phyloP scores from a whole-genome alignment of 1,284 basidiomycete genomes.

The Boletus sp. region DNA sequence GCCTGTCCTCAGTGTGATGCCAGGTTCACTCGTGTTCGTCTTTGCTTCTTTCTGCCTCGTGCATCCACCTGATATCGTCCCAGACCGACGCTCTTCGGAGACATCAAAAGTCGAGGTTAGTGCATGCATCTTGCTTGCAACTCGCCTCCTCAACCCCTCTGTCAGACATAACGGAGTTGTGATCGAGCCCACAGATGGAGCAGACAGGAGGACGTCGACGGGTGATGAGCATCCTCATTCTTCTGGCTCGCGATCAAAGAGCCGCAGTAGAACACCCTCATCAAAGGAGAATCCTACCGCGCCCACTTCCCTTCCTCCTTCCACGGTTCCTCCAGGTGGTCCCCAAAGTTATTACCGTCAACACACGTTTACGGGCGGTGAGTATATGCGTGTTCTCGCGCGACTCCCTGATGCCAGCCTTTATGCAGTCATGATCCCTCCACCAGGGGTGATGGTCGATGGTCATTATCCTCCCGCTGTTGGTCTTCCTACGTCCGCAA shows the following conservation, averaged over 20 bases:
- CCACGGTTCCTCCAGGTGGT: conserved; percentile 33
- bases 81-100: conserved; percentile 59
- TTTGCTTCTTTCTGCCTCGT: conserved; percentile 7
- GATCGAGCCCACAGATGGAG: conserved; percentile 46
- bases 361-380: conserved; percentile 45
- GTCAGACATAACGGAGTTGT: conserved; percentile 64
- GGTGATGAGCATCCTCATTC: conserved; percentile 37
- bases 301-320: conserved; percentile 30
- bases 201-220: conserved; percentile 32
- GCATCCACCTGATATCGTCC: conserved; percentile 11
- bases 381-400: conserved; percentile 5
- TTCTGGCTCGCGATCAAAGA: conserved; percentile 44
- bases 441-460: conserved; percentile 32
- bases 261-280: conserved; percentile 48
- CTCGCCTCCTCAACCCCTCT: conserved; percentile 5
- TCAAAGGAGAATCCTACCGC: conserved; percentile 37
- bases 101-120: conserved; percentile 65
- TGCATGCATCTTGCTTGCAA: conserved; percentile 7
- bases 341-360: conserved; percentile 60
- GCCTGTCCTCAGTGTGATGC: conserved; percentile 73
- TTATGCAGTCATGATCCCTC: conserved; percentile 26
- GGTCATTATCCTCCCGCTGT: conserved; percentile 35
- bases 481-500: conserved; percentile 49
- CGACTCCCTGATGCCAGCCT: conserved; percentile 1
- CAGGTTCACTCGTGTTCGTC: conserved; percentile 66